Evolutionary conservation across 2,329 filamentous ascomycete genomes (phyloP), one percentile per base, ranked within the genome.

Genomic region (Lachnellula cervina): DNA sequence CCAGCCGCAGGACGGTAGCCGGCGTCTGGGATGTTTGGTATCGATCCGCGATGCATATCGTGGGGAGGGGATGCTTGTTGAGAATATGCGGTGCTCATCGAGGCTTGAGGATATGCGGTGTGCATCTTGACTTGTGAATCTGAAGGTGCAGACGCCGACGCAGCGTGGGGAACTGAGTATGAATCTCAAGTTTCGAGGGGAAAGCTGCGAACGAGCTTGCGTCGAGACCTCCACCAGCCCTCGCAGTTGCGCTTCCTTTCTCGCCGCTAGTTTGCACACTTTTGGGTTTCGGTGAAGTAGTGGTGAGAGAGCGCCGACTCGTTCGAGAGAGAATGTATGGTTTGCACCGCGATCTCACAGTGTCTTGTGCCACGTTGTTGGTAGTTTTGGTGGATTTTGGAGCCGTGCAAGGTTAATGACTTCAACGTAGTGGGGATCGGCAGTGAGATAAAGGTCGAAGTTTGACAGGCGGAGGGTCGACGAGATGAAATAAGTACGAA

Each of bases 21-120:
- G 25, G 55, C 40, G 38, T 60, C 58, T 42, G 57, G 51, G 17
- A 58, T 54, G 38, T 56, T 54, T 14, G 57, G 52, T 51, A 61
- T 60, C 34, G 55, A 54, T 43, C 50, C 42, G 38, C 21, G 45
- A 52, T 58, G 55, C 52, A 61, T 60, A 38, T 61, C 56, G 49
- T 55, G 52, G 35, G 61, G 61, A 42, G 59, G 56, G 44, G 60
- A 56, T 43, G 45, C 38, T 37, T 62, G 59, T 47, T 54, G 54
- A 23, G 58, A 66, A 52, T 71, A 66, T 17, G 56, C 50, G 48
- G 60, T 43, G 57, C 61, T 62, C 64, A 64, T 65, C 25, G 17
- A 57, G 53, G 32, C 25, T 34, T 13, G 21, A 45, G 53, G 8
- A 32, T 32, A 32, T n/a, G 38, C 14, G 14, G 38, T 42, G 38